Base-by-base conservation (phyloP, 2,329 filamentous ascomycete genomes). In the Hypoxylon sp. region DNA sequence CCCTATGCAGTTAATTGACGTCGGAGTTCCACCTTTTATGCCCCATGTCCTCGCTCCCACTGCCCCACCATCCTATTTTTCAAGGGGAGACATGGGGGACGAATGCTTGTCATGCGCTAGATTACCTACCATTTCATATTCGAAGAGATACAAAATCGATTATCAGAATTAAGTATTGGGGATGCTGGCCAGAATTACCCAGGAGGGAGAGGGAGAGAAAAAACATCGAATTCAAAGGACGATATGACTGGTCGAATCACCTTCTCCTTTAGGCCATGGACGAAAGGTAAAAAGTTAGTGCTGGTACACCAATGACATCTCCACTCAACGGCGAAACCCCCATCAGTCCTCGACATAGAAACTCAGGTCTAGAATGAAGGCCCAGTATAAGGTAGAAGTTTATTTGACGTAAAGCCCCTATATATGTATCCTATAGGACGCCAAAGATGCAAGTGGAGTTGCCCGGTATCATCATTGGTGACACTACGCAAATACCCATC, bases 1-100 rank as follows among this genome's bases (percentile, higher is more conserved):
- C 69, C 69, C 44, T 52, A 66, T 66, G 69, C 52, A 63, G 65
- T 63, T 69, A 61, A 29, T 66, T 69, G 69, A 71, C 69, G 69
- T 71, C 62, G 59, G 52, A 47, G 14, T 66, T 3, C 69, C 69
- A 69, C 59, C 33, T 51, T 59, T 59, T 24, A 9, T 13, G 17
- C 50, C 19, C 58, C 66, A 57, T 59, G 46, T 29, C 22, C 35
- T 31, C 54, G 24, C 42, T 22, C 26, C 35, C 57, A 58, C 44
- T 33, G 46, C 44, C 33, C 58, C 52, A 57, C 46, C 26, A 35
- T 24, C 39, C 17, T 22, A 17, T 62, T 22, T 31, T 6, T 22
- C 48, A 47, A 26, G 26, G 17, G 52, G 35, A n/a, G 14, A 13
- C 2, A 29, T 1, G 24, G 44, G 29, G 37, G 5, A 24, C 13